Evolutionary conservation across 805 yeast genomes (phyloP).

Genomic region (Yueomyces sp.): DNA sequence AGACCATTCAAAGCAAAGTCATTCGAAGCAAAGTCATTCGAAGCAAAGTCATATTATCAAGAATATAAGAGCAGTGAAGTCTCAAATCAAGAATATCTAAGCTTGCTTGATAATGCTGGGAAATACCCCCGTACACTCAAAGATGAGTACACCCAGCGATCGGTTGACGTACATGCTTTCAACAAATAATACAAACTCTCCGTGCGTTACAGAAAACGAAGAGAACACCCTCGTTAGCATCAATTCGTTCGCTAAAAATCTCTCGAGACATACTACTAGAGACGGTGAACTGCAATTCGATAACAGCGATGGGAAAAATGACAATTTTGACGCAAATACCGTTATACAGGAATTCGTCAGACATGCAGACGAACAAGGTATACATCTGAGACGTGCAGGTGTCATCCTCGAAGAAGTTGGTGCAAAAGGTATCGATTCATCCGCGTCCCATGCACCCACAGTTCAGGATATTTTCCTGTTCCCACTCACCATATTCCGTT

Average conservation of each 20-base stretch:
- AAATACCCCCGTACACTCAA: too few species aligned
- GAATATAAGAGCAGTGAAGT: too few species aligned
- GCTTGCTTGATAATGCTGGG: too few species aligned
- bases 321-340: constrained; percentile 4
- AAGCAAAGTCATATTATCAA: too few species aligned
- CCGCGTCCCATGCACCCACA: constrained; percentile 22
- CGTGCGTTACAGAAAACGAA: neutral
- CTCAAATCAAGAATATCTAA: too few species aligned
- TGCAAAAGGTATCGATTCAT: constrained; percentile 25
- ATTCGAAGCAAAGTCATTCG: too few species aligned
- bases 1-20: too few species aligned
- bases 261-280: constrained; percentile 13
- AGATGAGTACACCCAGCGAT: neutral
- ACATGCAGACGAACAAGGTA: constrained; percentile 30
- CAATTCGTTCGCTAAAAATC: constrained; percentile 15
- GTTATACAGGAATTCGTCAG: constrained; percentile 22
- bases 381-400: constrained; percentile 27
- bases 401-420: constrained; percentile 24
- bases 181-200: neutral
- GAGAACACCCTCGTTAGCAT: constrained; percentile 10
- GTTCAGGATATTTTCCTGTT: constrained; percentile 20
- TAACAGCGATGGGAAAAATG: constrained; percentile 1
- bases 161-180: constrained; percentile 6
- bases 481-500: constrained; percentile 8
- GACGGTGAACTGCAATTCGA: constrained; percentile 6